These are phyloP conservation scores for Stephania yunnanensis DNA, from an alignment of 164 flowering plant genomes.

Conservation along the genomic window DNA sequence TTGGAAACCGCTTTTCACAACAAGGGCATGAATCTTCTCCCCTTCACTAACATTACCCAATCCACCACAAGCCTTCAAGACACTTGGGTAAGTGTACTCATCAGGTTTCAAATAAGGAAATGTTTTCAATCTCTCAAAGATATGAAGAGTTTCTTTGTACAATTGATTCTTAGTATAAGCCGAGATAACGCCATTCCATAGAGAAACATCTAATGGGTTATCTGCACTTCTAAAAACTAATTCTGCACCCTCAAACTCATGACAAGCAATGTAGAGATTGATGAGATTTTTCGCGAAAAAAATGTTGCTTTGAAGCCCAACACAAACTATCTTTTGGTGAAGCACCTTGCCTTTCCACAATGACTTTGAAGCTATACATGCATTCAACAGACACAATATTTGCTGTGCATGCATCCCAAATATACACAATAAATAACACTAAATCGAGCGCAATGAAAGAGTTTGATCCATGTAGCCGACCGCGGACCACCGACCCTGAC, in stretches of 20 bases:
- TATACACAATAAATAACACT: neutral
- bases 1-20: slow-evolving; percentile 39
- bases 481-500: no score
- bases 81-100: slow-evolving; percentile 52
- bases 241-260: slow-evolving; percentile 30
- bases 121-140: slow-evolving; percentile 29
- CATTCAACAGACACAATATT: slow-evolving; percentile 10
- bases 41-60: slow-evolving; percentile 33
- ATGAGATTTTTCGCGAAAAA: slow-evolving; percentile 46
- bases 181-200: slow-evolving; percentile 62
- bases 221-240: slow-evolving; percentile 39
- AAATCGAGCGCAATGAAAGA: no score
- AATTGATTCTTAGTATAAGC: slow-evolving; percentile 43
- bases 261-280: slow-evolving; percentile 46
- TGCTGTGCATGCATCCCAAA: slow-evolving; percentile 14
- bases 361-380: slow-evolving; percentile 16
- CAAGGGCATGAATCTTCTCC: slow-evolving; percentile 35
- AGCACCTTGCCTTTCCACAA: slow-evolving; percentile 21
- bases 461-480: no score
- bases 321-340: slow-evolving; percentile 24
- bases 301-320: slow-evolving; percentile 30
- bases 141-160: slow-evolving; percentile 39
- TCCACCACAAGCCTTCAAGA: slow-evolving; percentile 55
- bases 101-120: slow-evolving; percentile 43
- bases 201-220: slow-evolving; percentile 41